Evolutionary conservation across 148 eudicot species (phyloP).

Genomic region (Camellia lanceoleosa): DNA sequence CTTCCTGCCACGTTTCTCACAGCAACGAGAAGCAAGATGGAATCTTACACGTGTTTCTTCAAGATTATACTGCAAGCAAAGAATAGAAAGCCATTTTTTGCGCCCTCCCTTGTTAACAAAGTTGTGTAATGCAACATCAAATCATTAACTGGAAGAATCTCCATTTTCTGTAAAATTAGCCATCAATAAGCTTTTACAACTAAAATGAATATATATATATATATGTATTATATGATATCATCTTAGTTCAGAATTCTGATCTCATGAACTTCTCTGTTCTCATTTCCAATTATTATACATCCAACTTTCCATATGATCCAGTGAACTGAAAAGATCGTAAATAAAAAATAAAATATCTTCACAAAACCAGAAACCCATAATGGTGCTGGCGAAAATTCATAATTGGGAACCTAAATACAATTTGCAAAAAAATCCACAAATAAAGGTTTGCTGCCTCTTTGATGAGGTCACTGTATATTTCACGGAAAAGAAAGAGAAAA

Average conservation of each 20-base stretch:
- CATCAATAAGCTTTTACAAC: slow-evolving; percentile 14
- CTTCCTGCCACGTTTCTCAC: neutral
- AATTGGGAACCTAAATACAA: neutral
- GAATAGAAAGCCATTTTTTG: slow-evolving; percentile 89
- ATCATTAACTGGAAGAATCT: slow-evolving; percentile 95
- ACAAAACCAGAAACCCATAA: neutral
- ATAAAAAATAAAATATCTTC: neutral
- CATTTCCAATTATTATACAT: neutral
- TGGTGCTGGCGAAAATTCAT: neutral
- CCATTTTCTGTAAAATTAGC: slow-evolving; percentile 71
- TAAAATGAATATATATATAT: no score
- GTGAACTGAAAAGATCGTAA: neutral
- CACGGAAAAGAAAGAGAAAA: neutral
- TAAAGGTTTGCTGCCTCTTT: no score
- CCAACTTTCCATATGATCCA: neutral
- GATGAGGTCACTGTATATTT: neutral
- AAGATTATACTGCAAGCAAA: slow-evolving; percentile 85
- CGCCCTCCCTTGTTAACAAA: slow-evolving; percentile 96
- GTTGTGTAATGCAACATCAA: slow-evolving; percentile 88
- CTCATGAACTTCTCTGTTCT: neutral
- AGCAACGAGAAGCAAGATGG: slow-evolving; percentile 2
- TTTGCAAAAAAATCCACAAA: neutral
- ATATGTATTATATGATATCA: neutral
- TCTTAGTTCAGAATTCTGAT: neutral
- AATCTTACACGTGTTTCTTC: slow-evolving; percentile 88